Conservation (phyloP, 805 yeast species). For the Saccharomyces kudriavzevii region DNA sequence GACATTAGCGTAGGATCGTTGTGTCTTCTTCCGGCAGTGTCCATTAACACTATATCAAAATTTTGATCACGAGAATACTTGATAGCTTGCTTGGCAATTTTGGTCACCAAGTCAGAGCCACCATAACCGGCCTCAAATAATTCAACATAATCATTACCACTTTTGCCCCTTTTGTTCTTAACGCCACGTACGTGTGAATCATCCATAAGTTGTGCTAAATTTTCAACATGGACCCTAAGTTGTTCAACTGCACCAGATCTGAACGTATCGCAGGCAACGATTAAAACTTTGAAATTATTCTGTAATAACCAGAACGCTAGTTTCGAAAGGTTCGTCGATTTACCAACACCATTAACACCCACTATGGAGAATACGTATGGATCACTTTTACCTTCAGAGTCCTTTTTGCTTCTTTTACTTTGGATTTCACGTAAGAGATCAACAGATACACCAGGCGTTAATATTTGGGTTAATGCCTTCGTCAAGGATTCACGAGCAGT, state of each 20-base stretch:
- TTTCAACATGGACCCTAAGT: constrained; percentile 83
- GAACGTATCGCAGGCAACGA: constrained; percentile 96
- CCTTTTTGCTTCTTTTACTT: constrained; percentile 25
- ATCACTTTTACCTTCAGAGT: constrained; percentile 27
- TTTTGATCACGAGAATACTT: constrained; percentile 60
- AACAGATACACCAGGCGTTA: constrained; percentile 87
- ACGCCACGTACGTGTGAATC: constrained; percentile 32
- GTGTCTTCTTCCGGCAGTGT: constrained; percentile 96
- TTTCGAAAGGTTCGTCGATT: constrained; percentile 90
- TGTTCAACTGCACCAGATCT: constrained; percentile 99
- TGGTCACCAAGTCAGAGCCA: constrained; percentile 88
- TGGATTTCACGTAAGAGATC: constrained; percentile 80
- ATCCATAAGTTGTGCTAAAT: constrained; percentile 61
- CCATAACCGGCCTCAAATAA: constrained; percentile 93
- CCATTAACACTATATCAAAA: constrained; percentile 84
- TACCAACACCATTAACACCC: constrained; percentile 97
- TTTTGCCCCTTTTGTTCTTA: constrained; percentile 31
- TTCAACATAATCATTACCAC: constrained; percentile 45
- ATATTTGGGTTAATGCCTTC: constrained; percentile 58
- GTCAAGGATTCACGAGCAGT: constrained; percentile 62
- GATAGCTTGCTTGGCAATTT: constrained; percentile 86
- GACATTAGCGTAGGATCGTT: constrained; percentile 93
- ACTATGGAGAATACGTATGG: constrained; percentile 96
- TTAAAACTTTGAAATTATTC: constrained; percentile 74
- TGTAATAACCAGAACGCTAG: constrained; percentile 92